Base-by-base conservation (phyloP, 257 asterid species). In the Anisodus acutangulus region DNA sequence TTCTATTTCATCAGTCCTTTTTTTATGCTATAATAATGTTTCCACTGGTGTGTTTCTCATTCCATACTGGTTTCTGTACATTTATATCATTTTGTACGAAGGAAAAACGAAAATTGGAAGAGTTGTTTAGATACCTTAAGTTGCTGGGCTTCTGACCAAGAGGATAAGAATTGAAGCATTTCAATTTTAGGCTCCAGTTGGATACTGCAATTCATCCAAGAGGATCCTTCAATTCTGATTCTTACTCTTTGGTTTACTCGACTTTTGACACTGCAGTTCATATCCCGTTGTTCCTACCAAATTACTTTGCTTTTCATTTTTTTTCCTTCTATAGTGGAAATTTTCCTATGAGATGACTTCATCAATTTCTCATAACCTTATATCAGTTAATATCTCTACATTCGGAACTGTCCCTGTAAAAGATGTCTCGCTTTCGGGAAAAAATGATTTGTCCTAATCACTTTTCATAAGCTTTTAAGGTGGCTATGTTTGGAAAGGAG, bases 121-220 rank as follows among this genome's bases (percentile, higher is more conserved):
- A 53, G 12, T 51, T 76, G 26, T 51, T 26, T 76, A 31, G 15
- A 76, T 26, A 53, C 13, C 13, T 51, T 26, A 13, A 26, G 80
- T 49, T 49, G 45, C 17, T 74, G 80, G 59, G 60, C 19, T 49
- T 49, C 80, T 47, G 49, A 49, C 4, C 62, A 74, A 37, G 43
- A 74, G 12, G 59, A 26, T 74, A 49, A n/a, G 60, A 22, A 74
- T 22, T 74, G 80, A 47, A 49, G 19, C 60, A 47, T 74, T 72
- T 49, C 43, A 2, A 49, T 43, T 74, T 74, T 19, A 74, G 80
- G 80, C 43, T 22, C 19, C 80, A 5, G 43, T 49, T 74, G 43
- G 80, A 74, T 74, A 49, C 80, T 74, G 22, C 47, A 74, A 22
- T 49, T 72, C 60, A 26, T 74, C 80, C 43, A 49, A 49, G 12